A percentile compares a stretch with the other conserved stretches of the same genome.
Conservation (phyloP, 1,284 basidiomycete genomes). For the Xerocomus amazonicus region DNA sequence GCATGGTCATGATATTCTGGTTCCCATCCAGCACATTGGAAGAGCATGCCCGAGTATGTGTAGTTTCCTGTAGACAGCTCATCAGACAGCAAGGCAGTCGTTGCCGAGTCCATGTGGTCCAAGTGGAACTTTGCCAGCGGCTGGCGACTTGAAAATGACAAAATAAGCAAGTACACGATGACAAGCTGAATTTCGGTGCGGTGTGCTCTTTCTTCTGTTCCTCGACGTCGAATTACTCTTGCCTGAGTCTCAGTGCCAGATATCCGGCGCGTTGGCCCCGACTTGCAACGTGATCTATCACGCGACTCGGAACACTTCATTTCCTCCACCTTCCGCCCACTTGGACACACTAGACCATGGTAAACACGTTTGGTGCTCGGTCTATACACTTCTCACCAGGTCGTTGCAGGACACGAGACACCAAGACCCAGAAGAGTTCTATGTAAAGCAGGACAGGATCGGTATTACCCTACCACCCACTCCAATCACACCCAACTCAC, state of each 20-base stretch:
- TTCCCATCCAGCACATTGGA: neutral
- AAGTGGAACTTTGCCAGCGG: constrained; percentile 15
- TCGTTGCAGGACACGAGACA: constrained; percentile 55
- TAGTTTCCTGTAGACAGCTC: neutral
- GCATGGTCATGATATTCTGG: neutral
- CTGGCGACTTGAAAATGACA: constrained; percentile 33
- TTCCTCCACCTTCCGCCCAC: neutral
- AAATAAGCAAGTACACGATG: constrained; percentile 26
- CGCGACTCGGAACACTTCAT: constrained; percentile 14
- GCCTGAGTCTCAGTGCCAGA: constrained; percentile 1
- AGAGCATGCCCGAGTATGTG: too few species aligned
- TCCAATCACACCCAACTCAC: constrained; percentile 14
- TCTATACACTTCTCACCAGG: constrained; percentile 8
- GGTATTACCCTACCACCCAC: constrained; percentile 49
- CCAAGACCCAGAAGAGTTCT: constrained; percentile 91
- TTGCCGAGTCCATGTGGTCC: neutral
- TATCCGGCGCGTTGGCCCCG: neutral
- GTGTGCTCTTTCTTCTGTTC: constrained; percentile 5
- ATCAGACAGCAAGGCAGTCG: neutral
- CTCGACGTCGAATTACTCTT: constrained; percentile 5
- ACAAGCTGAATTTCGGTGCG: constrained; percentile 6
- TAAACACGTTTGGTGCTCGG: constrained; percentile 4
- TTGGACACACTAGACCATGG: constrained; percentile 17
- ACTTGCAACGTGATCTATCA: constrained; percentile 11
- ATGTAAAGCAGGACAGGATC: constrained; percentile 95